These are phyloP conservation scores for Fusarium solani-melongenae DNA, from an alignment of 2,329 filamentous ascomycete species.

Conservation along the genomic window DNA sequence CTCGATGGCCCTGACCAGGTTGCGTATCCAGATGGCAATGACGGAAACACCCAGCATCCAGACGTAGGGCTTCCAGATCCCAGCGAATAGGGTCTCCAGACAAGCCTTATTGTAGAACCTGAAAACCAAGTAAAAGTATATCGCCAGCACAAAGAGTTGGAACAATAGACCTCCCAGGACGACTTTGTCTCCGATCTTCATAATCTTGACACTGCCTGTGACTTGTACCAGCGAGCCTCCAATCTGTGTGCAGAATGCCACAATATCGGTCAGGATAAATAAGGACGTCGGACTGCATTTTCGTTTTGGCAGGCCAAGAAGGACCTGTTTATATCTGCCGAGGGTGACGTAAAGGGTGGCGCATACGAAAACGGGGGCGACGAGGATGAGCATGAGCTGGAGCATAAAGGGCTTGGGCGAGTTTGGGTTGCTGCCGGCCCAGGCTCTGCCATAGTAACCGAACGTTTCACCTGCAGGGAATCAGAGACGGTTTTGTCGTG, in stretches of 20 bases:
- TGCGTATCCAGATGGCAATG: conserved; percentile 14
- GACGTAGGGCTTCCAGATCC: conserved; percentile 2
- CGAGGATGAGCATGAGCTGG: conserved; percentile 28
- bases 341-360: conserved; percentile 17
- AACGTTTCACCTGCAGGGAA: conserved; percentile 11
- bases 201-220: neutral
- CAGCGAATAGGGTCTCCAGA: neutral
- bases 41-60: neutral
- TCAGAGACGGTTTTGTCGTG: neutral
- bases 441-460: conserved; percentile 17
- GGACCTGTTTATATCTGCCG: conserved; percentile 1
- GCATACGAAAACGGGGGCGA: conserved; percentile 16
- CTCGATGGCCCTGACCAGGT: conserved; percentile 17
- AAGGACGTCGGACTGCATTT: neutral
- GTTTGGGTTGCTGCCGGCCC: conserved; percentile 11
- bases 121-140: neutral
- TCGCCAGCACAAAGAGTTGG: neutral
- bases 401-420: conserved; percentile 23
- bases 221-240: neutral
- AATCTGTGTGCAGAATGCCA: neutral
- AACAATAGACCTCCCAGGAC: neutral
- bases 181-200: neutral
- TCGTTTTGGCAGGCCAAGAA: neutral
- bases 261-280: neutral
- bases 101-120: neutral